Base-by-base conservation (phyloP, 2,329 filamentous ascomycete genomes). In the Exophiala bonariae region DNA sequence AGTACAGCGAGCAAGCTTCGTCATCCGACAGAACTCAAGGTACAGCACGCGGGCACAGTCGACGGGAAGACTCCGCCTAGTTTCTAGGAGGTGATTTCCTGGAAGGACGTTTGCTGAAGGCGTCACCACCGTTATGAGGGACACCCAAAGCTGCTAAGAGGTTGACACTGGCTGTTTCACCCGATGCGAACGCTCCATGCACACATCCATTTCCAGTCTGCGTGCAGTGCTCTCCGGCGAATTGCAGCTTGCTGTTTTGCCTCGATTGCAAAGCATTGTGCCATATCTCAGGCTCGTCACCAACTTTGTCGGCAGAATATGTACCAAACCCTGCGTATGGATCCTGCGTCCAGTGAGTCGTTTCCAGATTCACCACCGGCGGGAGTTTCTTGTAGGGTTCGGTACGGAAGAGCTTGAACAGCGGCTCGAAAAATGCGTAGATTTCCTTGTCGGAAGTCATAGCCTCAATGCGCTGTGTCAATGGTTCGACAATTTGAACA, bases 291-390 rank as follows among this genome's bases (percentile, higher is more conserved):
- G 68, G 63, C n/a, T 72, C 66, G 46, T 72, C 69, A 4, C 68
- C 69, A n/a, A 66, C 66, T 49, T 72, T 72, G 51, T 72, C 70
- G 16, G 69, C 68, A n/a, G 66, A 68, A 52, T 72, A 72, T 28
- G 61, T 63, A 20, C 70, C 70, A 41, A 64, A 72, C n/a, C 70
- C 70, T 17, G 70, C 69, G 41, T 71, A 59, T 3, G 68, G 64
- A 55, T 72, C 70, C 49, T 68, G 66, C 2, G 69, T 71, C 70
- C 70, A 72, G 54, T 71, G 66, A 26, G 70, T 72, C 18, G 68
- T 69, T 58, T 72, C 69, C 49, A 72, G 60, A 56, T 64, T 63
- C 39, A 68, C 44, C 19, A 71, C 60, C 3, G 59, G 60, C 2
- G 69, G 69, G 16, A 72, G 61, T 32, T 68, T 67, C 49, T 70